Evolutionary conservation across 164 flowering plant genomes (phyloP), one percentile per base, ranked within the genome.

Genomic region (Vitis rupestris): DNA sequence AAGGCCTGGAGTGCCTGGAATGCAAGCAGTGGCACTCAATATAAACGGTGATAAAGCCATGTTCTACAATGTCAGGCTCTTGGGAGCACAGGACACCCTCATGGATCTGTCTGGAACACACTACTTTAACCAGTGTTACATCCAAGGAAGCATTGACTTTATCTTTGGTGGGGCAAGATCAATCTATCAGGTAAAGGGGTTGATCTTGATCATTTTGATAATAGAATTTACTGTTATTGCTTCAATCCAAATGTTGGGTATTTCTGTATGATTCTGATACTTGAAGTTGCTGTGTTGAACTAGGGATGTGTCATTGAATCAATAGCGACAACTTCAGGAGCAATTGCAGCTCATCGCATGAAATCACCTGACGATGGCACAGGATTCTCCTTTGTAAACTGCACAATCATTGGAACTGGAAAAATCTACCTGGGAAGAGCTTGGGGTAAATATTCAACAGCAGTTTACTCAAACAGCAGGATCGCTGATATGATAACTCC

Each of bases 81-180:
- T 86, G 74, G 98, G 99, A 3, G 61, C 91, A 3, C 98, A 92
- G 65, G 99, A 95, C 58, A 95, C 99, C 0, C 89, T 95, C 19
- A 75, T 88, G 19, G 99, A 91, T 74, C 81, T 85, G 3, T 31
- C 27, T 1, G 99, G 99, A 27, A 64, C 86, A 7, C 99, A 95
- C 53, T 95, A 84, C 61, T 92, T 83, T 75, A 81, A 74, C 70
- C 56, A 78, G 53, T 82, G 87, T 73, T 72, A 75, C 77, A 88
- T 92, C 51, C 83, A 87, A 76, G 98, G 99, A 15, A 74, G 79
- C 16, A 79, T 90, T 0, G 99, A 95, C 61, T 95, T 95, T 81
- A 88, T 95, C 12, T 95, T 84, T 75, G 98, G 99, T 8, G 75
- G 72, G 61, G 85, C 86, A 19, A 87, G 65, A 78, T 92, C 99